phyloP scores from a whole-genome alignment of 257 asterid species.

The Primulina eburnea region DNA sequence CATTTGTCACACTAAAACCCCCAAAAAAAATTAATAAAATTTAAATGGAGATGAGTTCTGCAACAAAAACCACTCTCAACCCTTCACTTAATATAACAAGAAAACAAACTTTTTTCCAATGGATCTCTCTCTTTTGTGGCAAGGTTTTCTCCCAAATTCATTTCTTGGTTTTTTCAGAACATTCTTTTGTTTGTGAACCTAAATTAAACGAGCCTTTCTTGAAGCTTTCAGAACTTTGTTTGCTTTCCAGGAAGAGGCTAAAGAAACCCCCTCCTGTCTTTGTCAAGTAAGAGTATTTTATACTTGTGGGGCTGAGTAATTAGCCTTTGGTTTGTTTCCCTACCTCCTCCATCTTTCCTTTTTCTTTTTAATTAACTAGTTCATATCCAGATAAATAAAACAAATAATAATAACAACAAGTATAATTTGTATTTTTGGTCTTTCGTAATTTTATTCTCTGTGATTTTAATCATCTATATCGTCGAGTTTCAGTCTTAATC shows the following conservation, averaged over 20 bases:
- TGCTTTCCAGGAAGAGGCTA: too few species aligned
- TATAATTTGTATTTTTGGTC: slow-evolving; percentile 11
- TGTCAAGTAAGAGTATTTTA: slow-evolving; percentile 35
- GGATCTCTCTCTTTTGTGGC: slow-evolving; percentile 10
- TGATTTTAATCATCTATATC: too few species aligned
- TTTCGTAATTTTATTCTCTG: background rate
- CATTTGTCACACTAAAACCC: slow-evolving; percentile 31
- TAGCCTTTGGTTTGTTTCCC: slow-evolving; percentile 28
- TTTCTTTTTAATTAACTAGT: background rate
- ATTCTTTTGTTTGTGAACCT: slow-evolving; percentile 5
- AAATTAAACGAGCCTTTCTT: slow-evolving; percentile 30
- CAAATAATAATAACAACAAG: background rate
- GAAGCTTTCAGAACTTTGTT: slow-evolving; percentile 36
- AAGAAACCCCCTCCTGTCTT: slow-evolving; percentile 30
- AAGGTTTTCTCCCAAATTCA: slow-evolving; percentile 2
- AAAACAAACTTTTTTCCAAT: background rate
- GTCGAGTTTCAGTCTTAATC: too few species aligned
- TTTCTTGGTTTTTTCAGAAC: background rate
- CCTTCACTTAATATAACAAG: slow-evolving; percentile 13
- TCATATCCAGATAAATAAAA: too few species aligned
- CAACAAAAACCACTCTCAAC: background rate
- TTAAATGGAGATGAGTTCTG: too few species aligned
- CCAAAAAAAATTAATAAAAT: too few species aligned
- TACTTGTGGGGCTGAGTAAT: slow-evolving; percentile 37
- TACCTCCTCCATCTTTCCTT: slow-evolving; percentile 27